phyloP scores from a whole-genome alignment of 768 basidiomycete species.

The Amanita rubescens region DNA sequence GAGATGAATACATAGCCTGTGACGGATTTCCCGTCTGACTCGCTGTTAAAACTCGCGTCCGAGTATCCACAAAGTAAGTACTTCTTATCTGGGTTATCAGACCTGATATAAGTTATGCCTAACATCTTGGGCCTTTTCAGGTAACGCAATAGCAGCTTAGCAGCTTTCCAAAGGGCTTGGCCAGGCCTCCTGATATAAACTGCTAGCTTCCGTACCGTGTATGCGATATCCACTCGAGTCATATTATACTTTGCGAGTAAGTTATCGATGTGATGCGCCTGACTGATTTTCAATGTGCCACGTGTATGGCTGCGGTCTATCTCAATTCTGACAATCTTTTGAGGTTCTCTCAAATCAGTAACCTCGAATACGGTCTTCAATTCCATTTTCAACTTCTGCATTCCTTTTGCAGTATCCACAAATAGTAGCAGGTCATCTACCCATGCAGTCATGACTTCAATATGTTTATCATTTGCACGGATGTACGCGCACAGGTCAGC shows the following conservation, averaged over 20 bases:
- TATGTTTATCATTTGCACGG: not conserved
- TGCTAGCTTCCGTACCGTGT: not conserved
- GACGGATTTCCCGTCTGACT: conserved; percentile 17
- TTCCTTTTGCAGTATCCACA: too few species aligned
- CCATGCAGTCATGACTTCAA: conserved; percentile 19
- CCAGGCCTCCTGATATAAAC: not conserved
- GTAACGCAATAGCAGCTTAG: not conserved
- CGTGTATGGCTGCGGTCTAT: conserved; percentile 6
- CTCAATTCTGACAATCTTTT: conserved; percentile 20
- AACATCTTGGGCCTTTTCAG: not conserved
- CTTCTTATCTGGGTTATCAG: not conserved
- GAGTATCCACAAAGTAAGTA: conserved; percentile 4
- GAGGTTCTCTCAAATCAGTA: not conserved
- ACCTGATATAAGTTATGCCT: not conserved
- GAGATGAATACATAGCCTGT: conserved; percentile 19
- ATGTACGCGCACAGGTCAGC: conserved; percentile 19
- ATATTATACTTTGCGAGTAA: not conserved
- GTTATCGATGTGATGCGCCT: not conserved
- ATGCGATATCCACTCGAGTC: conserved; percentile 15
- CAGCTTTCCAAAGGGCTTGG: not conserved
- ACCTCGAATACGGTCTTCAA: too few species aligned
- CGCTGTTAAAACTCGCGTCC: conserved; percentile 20
- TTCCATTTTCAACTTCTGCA: too few species aligned
- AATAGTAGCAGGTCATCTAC: conserved; percentile 21
- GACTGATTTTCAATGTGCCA: not conserved